Evolutionary conservation across 306 rosid genomes (phyloP).

Genomic region (Neltuma alba): DNA sequence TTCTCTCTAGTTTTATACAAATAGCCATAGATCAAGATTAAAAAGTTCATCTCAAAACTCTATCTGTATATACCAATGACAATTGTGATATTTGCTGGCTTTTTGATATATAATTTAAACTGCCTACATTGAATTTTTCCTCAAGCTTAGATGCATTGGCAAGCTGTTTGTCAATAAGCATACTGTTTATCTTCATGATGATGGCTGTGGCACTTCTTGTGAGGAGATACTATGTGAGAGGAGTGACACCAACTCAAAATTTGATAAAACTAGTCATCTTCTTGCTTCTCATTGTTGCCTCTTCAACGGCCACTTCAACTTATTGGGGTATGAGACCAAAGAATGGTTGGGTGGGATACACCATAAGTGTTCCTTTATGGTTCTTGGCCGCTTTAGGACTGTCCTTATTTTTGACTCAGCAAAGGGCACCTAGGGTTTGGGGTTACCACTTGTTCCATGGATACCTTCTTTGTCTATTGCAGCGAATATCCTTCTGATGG

Average conservation of each 20-base stretch:
- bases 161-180: slow-evolving; percentile 68
- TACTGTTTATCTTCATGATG: slow-evolving; percentile 75
- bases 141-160: slow-evolving; percentile 65
- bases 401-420: slow-evolving; percentile 54
- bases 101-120: slow-evolving; percentile 22
- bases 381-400: slow-evolving; percentile 65
- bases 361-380: slow-evolving; percentile 63
- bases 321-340: slow-evolving; percentile 67
- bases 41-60: background rate
- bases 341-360: slow-evolving; percentile 67
- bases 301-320: slow-evolving; percentile 69
- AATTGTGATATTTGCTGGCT: background rate
- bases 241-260: slow-evolving; percentile 50
- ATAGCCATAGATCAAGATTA: background rate
- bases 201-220: slow-evolving; percentile 76
- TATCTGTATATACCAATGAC: background rate
- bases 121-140: slow-evolving; percentile 63
- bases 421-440: slow-evolving; percentile 73
- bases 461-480: slow-evolving; percentile 79
- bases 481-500: slow-evolving; percentile 73
- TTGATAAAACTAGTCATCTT: slow-evolving; percentile 52
- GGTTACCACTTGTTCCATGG: slow-evolving; percentile 89
- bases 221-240: slow-evolving; percentile 71
- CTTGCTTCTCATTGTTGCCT: slow-evolving; percentile 61
- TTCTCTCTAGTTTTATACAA: background rate